phyloP scores from a whole-genome alignment of 192 early-diverging fungal species.

The Dissophora globulifera region DNA sequence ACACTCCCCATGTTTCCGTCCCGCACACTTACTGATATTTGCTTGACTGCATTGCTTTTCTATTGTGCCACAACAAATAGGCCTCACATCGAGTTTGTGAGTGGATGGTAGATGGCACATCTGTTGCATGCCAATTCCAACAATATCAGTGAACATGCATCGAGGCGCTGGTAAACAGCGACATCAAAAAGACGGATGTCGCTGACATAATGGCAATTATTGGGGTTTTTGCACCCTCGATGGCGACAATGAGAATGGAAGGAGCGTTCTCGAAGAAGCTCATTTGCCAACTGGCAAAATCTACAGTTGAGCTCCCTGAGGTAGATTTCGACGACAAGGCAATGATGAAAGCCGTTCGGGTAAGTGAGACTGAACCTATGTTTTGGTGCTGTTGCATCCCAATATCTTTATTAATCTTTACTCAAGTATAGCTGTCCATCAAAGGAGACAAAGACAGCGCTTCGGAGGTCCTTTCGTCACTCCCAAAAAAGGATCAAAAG shows the following conservation, averaged over 20 bases:
- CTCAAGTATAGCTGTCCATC: too few relatives aligned
- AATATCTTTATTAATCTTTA: too few relatives aligned
- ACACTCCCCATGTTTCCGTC: too few relatives aligned
- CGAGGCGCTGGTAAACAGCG: constrained; percentile 5
- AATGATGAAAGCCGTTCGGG: constrained; percentile 20
- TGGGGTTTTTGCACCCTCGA: constrained; percentile 16
- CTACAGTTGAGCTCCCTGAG: constrained; percentile 3
- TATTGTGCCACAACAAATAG: too few relatives aligned
- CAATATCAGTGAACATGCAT: constrained; percentile 11
- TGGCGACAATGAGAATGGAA: constrained; percentile 15
- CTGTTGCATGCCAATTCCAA: constrained; percentile 11
- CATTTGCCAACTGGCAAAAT: background rate
- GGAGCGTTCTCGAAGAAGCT: constrained; percentile 3
- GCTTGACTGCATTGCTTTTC: too few relatives aligned
- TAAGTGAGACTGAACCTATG: constrained; percentile 2
- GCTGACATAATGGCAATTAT: constrained; percentile 17
- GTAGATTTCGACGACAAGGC: constrained; percentile 3
- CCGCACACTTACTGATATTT: too few relatives aligned
- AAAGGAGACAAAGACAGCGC: too few relatives aligned
- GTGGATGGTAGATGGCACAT: background rate
- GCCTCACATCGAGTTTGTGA: background rate
- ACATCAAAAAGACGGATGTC: constrained; percentile 12
- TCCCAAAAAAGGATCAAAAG: too few relatives aligned
- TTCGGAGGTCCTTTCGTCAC: too few relatives aligned
- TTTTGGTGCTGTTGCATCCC: too few relatives aligned